These are phyloP conservation scores for Aegilops speltoides DNA, from an alignment of 176 grass and related monocot genomes.

Conservation along the genomic window DNA sequence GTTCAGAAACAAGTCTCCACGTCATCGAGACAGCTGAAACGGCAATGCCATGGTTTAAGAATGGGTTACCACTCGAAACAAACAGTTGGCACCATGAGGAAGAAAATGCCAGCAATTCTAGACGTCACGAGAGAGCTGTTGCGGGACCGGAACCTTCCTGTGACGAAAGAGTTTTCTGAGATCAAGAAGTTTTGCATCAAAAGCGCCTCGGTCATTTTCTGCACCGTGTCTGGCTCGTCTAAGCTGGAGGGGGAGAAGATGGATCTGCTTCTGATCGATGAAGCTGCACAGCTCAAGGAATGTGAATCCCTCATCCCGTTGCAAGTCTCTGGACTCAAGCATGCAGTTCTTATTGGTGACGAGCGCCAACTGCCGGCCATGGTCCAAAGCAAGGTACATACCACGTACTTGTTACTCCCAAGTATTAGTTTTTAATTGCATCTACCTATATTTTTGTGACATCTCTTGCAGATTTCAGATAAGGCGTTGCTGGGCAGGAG, in stretches of 20 bases:
- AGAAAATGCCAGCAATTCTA: conserved; percentile 12
- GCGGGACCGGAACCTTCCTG: conserved; percentile 31
- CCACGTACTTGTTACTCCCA: too few relatives aligned
- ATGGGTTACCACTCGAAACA: too few relatives aligned
- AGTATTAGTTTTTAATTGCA: too few relatives aligned
- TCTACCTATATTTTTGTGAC: background rate
- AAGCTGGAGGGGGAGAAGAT: conserved; percentile 30
- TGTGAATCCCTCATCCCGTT: conserved; percentile 70
- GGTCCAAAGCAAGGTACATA: conserved; percentile 63
- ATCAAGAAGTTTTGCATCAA: conserved; percentile 36
- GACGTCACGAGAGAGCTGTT: background rate
- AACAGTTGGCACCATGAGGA: background rate
- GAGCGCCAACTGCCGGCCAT: conserved; percentile 63
- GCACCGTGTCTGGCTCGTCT: conserved; percentile 51
- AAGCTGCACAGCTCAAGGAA: conserved; percentile 70
- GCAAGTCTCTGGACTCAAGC: conserved; percentile 37
- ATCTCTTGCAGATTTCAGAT: conserved; percentile 41
- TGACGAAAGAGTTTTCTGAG: background rate
- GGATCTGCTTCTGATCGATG: conserved; percentile 66
- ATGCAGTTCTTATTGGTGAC: conserved; percentile 66
- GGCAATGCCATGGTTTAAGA: too few relatives aligned
- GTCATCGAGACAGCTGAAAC: too few relatives aligned
- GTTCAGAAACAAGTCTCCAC: too few relatives aligned
- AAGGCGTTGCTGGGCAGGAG: conserved; percentile 56
- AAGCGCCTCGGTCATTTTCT: conserved; percentile 50